phyloP scores from a whole-genome alignment of 2,329 filamentous ascomycete genomes.

The Lecanosticta acicola region DNA sequence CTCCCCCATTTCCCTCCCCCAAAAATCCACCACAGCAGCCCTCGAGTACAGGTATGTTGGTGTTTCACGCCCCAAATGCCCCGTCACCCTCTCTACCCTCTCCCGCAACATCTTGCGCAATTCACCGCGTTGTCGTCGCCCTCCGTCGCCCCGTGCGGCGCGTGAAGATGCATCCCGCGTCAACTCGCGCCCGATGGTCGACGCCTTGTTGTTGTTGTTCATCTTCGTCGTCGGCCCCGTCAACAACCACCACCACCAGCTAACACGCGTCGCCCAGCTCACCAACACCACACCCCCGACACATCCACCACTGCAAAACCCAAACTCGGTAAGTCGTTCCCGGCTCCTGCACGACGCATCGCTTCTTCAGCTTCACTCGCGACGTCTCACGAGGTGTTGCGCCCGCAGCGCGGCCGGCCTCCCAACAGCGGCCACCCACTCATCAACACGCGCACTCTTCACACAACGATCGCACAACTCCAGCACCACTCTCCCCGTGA shows the following conservation, averaged over 20 bases:
- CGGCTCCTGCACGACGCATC: background rate
- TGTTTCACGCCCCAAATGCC: background rate
- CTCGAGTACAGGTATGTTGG: background rate
- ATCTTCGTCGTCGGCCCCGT: background rate
- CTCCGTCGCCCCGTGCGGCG: background rate
- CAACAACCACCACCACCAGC: background rate
- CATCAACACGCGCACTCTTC: conserved; percentile 10
- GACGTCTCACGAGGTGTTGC: conserved; percentile 9
- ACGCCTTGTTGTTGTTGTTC: conserved; percentile 1
- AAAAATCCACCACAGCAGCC: background rate
- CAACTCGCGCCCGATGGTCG: background rate
- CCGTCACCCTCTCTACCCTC: background rate
- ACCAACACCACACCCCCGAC: conserved; percentile 1
- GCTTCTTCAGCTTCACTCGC: conserved; percentile 8
- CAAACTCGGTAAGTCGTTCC: background rate
- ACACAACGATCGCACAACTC: conserved; percentile 10
- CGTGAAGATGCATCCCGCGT: background rate
- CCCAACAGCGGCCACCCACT: background rate
- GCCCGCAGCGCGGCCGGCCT: conserved; percentile 3
- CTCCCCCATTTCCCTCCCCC: background rate
- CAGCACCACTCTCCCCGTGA: conserved; percentile 1
- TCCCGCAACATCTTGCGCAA: background rate
- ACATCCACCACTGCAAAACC: conserved; percentile 1
- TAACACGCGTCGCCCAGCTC: background rate
- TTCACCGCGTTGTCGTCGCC: background rate